Conservation (phyloP, 2,329 filamentous ascomycete species). For the Pseudocercospora crystallina region DNA sequence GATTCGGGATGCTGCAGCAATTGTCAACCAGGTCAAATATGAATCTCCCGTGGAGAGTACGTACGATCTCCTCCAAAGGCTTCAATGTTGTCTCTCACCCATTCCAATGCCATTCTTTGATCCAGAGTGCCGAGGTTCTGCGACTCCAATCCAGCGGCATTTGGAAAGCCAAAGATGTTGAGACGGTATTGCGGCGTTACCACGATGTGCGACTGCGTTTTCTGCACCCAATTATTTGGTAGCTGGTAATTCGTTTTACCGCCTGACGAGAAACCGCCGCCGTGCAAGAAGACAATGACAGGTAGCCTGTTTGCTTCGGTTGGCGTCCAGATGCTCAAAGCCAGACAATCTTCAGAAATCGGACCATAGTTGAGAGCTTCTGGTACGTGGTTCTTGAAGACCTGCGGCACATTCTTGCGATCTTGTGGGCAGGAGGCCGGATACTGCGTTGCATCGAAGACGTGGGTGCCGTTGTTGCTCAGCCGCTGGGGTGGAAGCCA, state of each 20-base stretch:
- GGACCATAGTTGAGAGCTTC: slow-evolving; percentile 14
- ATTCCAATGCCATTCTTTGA: slow-evolving; percentile 54
- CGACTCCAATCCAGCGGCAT: slow-evolving; percentile 43
- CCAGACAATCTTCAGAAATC: slow-evolving; percentile 20
- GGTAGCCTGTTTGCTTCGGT: slow-evolving; percentile 4
- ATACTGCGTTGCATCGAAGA: slow-evolving; percentile 17
- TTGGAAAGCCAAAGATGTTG: slow-evolving; percentile 65
- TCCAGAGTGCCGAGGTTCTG: slow-evolving; percentile 53
- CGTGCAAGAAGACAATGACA: slow-evolving; percentile 5
- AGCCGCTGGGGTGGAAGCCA: not conserved
- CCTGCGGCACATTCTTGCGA: slow-evolving; percentile 11
- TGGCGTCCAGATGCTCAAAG: slow-evolving; percentile 8
- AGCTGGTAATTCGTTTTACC: slow-evolving; percentile 41
- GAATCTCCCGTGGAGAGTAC: too few species aligned
- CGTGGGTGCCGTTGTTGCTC: slow-evolving; percentile 18
- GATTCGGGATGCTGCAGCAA: slow-evolving; percentile 27
- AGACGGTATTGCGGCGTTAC: slow-evolving; percentile 62
- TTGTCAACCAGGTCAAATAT: too few species aligned
- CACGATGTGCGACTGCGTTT: slow-evolving; percentile 43
- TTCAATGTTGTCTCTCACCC: slow-evolving; percentile 51
- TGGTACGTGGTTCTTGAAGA: slow-evolving; percentile 11
- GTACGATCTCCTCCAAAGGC: slow-evolving; percentile 49
- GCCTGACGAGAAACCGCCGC: not conserved
- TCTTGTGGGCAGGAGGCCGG: slow-evolving; percentile 28
- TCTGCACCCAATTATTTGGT: slow-evolving; percentile 30